Base-by-base conservation (phyloP, 2,329 filamentous ascomycete species). In the Passalora sequoiae region DNA sequence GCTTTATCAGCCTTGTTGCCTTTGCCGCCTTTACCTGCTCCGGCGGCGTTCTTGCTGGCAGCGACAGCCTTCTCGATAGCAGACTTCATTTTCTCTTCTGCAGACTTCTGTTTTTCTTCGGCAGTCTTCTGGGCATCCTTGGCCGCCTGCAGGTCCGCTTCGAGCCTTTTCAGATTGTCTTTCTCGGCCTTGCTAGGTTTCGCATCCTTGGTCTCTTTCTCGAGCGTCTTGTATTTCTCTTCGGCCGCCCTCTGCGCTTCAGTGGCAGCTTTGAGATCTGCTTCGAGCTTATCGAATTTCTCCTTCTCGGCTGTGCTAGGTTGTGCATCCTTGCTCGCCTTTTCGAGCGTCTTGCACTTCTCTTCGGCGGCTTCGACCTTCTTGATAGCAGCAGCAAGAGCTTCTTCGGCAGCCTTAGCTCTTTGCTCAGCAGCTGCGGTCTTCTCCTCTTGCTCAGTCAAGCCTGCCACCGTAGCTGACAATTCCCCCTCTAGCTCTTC, bases 401-500 rank as follows among this genome's bases (percentile, higher is more conserved):
- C 37, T 31, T 46, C 21, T 17, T 48, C 39, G 5, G 17, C 46
- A 21, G 13, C 33, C 12, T 43, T 19, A 40, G 52, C 48, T 12
- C 47, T 44, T 29, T 21, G 15, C 37, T 44, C 46, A 9, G 40
- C 36, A 9, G 40, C 46, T 27, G 49, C 41, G 28, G 47, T 29
- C 20, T 49, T 47, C 15, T 48, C 40, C 24, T 46, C 33, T 6
- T 36, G 24, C 30, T 40, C 25, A 9, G 40, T 44, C 13, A 36
- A 21, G 59, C 22, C 48, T 47, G 40, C 21, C 33, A 57, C 59
- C 8, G 51, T 46, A 20, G 32, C 38, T 21, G 59, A 55, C 10
- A 61, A 47, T 39, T 61, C 57, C 31, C 55, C 58, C 47, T 63
- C 60, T 6, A 63, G 47, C 5, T 60, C 58, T 5, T 49, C 55